Conservation (phyloP, 441 rosid species). For the Sinapis alba region DNA sequence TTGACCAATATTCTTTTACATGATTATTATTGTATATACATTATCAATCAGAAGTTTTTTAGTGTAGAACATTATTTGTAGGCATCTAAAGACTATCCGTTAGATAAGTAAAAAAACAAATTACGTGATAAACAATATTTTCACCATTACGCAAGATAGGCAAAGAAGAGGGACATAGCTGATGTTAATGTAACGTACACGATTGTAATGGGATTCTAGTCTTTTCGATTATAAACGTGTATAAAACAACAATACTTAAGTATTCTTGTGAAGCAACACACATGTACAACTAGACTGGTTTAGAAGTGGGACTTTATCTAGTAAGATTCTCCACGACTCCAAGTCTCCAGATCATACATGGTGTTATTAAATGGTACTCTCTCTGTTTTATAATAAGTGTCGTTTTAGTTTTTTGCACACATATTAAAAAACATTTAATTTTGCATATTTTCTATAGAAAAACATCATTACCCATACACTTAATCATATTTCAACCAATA, state of each 20-base stretch:
- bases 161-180: neutral
- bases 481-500: no score
- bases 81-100: neutral
- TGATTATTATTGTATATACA: neutral
- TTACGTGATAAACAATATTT: neutral
- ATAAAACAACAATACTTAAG: neutral
- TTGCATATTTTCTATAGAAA: no score
- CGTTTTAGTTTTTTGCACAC: no score
- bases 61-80: neutral
- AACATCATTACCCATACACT: no score
- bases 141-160: constrained; percentile 4
- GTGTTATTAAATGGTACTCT: neutral
- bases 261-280: neutral
- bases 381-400: no score
- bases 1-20: neutral
- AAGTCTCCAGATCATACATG: constrained; percentile 13
- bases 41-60: neutral
- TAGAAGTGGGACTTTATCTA: constrained; percentile 4
- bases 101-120: neutral
- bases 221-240: neutral
- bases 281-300: constrained; percentile 16
- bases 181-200: constrained; percentile 3
- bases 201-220: neutral
- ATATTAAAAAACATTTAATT: no score
- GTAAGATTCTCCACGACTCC: constrained; percentile 27